A percentile compares a stretch with the other conserved stretches of the same genome.
phyloP scores from a whole-genome alignment of 768 basidiomycete genomes.

The Hypsizygus marmoreus region DNA sequence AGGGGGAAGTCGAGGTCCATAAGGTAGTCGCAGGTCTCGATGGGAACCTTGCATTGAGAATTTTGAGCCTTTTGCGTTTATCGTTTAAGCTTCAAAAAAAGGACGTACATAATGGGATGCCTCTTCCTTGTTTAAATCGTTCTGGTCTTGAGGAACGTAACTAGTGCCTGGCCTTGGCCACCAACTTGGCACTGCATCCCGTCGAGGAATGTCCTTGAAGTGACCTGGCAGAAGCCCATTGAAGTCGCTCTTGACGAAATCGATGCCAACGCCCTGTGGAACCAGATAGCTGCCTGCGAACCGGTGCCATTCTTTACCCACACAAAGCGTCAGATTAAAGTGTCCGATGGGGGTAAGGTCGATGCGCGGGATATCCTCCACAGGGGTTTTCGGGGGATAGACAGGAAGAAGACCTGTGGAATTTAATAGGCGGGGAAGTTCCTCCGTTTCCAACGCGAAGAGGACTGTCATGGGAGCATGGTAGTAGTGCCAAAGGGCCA shows the following conservation, averaged over 20 bases:
- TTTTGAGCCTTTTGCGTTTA: constrained; percentile 6
- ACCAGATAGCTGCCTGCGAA: constrained; percentile 91
- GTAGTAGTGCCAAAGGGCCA: constrained; percentile 88
- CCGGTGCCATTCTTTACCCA: constrained; percentile 95
- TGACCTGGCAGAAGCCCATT: constrained; percentile 85
- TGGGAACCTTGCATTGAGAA: constrained; percentile 62
- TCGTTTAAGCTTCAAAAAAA: constrained; percentile 1
- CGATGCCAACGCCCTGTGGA: constrained; percentile 78
- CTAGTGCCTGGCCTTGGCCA: constrained; percentile 69
- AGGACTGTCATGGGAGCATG: constrained; percentile 81
- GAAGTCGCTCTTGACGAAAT: constrained; percentile 92
- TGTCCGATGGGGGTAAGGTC: constrained; percentile 69
- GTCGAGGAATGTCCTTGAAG: constrained; percentile 52
- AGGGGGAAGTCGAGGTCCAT: constrained; percentile 87
- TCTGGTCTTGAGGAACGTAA: constrained; percentile 64
- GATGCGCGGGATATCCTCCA: constrained; percentile 51
- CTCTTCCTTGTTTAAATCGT: constrained; percentile 87
- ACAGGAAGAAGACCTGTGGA: constrained; percentile 62
- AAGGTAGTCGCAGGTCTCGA: constrained; percentile 82
- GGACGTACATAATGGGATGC: constrained; percentile 69
- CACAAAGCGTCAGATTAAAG: constrained; percentile 77
- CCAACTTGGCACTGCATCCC: constrained; percentile 26
- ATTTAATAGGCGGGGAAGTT: constrained; percentile 84
- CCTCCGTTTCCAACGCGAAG: constrained; percentile 69
- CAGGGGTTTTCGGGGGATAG: constrained; percentile 34